Evolutionary conservation across 1,139 yeast species (phyloP).

Genomic region (Suhomyces bolitotheri): DNA sequence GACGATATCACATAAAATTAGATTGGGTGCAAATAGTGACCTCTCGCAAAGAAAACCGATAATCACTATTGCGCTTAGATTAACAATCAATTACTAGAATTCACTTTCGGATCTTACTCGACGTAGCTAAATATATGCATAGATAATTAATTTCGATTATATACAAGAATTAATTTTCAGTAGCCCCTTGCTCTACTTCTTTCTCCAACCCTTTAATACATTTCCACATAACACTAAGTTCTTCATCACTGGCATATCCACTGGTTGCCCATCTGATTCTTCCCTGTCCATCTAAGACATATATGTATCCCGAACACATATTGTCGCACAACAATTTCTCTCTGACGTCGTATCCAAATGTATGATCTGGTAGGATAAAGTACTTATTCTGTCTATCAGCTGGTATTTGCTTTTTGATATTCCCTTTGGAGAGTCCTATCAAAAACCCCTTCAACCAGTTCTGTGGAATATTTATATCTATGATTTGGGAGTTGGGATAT

Average conservation of each 20-base stretch:
- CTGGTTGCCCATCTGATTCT: conserved; percentile 91
- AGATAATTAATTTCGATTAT: no score
- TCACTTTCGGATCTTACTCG: no score
- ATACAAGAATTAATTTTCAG: conserved; percentile 1
- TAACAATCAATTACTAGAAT: no score
- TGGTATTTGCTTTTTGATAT: conserved; percentile 45
- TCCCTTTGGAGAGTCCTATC: conserved; percentile 53
- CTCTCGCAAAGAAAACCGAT: no score
- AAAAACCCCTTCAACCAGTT: conserved; percentile 65
- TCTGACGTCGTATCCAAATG: conserved; percentile 59
- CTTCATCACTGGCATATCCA: conserved; percentile 72
- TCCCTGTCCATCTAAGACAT: conserved; percentile 70
- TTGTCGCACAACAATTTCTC: conserved; percentile 68
- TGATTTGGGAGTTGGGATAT: conserved; percentile 61
- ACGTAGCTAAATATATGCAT: no score
- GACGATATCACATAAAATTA: no score
- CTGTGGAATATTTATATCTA: conserved; percentile 75
- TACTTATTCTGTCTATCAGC: conserved; percentile 56
- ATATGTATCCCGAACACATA: conserved; percentile 79
- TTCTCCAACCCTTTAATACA: conserved; percentile 55
- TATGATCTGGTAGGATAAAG: conserved; percentile 62
- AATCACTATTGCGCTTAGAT: no score
- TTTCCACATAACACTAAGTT: conserved; percentile 64
- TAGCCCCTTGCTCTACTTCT: conserved; percentile 20
- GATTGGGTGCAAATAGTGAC: no score